phyloP scores from a whole-genome alignment of 1,139 yeast species.

The Hemisphaericaspora lyxosophila region DNA sequence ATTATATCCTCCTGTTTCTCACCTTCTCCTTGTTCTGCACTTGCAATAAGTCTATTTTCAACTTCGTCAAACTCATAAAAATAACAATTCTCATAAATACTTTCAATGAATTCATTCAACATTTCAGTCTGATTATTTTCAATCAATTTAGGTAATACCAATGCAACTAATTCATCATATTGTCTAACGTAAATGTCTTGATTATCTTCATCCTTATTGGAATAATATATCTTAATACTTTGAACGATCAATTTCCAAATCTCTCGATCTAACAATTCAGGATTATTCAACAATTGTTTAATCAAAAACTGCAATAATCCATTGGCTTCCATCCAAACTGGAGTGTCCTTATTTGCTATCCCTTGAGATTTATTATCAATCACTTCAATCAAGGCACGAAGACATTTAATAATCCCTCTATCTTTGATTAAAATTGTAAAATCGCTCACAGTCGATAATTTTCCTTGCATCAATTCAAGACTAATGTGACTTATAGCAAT shows the following conservation, averaged over 20 bases:
- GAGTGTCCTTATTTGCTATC: conserved; percentile 20
- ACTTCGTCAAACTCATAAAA: conserved; percentile 33
- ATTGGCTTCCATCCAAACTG: conserved; percentile 48
- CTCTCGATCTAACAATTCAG: conserved; percentile 21
- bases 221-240: conserved; percentile 43
- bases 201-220: conserved; percentile 27
- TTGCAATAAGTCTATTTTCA: conserved; percentile 23
- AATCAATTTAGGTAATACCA: conserved; percentile 41
- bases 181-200: conserved; percentile 52
- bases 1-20: conserved; percentile 14
- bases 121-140: conserved; percentile 22
- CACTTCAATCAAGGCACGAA: conserved; percentile 26
- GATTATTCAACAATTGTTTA: conserved; percentile 17
- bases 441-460: conserved; percentile 31
- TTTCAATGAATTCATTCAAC: conserved; percentile 44
- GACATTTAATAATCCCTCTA: conserved; percentile 37
- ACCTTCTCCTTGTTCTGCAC: no score
- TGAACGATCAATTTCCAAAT: conserved; percentile 49
- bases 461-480: conserved; percentile 38
- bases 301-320: conserved; percentile 28
- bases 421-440: conserved; percentile 42
- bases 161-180: conserved; percentile 41
- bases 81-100: conserved; percentile 33
- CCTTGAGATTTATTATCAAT: conserved; percentile 39
- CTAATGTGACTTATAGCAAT: conserved; percentile 59